A percentile compares a stretch with the other conserved stretches of the same genome.
Evolutionary conservation across 306 rosid species (phyloP).

Genomic region (Cucumis cinereus): DNA sequence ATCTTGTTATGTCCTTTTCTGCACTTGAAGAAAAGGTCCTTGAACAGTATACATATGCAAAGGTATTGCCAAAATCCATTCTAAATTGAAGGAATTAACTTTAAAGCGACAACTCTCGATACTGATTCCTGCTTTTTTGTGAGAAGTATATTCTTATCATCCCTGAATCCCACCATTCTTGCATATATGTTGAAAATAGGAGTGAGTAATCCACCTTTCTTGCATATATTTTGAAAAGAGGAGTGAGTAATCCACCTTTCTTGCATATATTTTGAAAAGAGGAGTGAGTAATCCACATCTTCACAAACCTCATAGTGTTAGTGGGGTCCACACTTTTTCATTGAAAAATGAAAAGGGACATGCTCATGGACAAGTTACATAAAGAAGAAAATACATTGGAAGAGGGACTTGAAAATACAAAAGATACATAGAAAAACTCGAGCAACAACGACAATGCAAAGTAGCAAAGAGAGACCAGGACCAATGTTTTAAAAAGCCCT

Average conservation of each 20-base stretch:
- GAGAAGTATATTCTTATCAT: background rate
- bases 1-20: constrained; percentile 55
- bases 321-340: background rate
- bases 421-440: too few relatives aligned
- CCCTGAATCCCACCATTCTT: background rate
- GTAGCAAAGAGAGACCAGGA: too few relatives aligned
- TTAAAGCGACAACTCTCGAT: background rate
- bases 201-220: background rate
- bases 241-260: background rate
- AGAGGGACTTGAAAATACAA: too few relatives aligned
- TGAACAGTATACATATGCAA: constrained; percentile 89
- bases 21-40: constrained; percentile 93
- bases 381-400: background rate
- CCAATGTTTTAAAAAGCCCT: too few relatives aligned
- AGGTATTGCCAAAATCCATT: constrained; percentile 37
- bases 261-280: background rate
- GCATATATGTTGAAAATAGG: background rate
- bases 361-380: background rate
- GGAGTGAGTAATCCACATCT: background rate
- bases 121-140: background rate
- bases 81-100: background rate
- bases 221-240: background rate
- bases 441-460: too few relatives aligned
- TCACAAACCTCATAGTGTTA: background rate
- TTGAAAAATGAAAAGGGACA: background rate